Conservation (phyloP, 1,284 basidiomycete genomes). For the Ganoderma meredithae region DNA sequence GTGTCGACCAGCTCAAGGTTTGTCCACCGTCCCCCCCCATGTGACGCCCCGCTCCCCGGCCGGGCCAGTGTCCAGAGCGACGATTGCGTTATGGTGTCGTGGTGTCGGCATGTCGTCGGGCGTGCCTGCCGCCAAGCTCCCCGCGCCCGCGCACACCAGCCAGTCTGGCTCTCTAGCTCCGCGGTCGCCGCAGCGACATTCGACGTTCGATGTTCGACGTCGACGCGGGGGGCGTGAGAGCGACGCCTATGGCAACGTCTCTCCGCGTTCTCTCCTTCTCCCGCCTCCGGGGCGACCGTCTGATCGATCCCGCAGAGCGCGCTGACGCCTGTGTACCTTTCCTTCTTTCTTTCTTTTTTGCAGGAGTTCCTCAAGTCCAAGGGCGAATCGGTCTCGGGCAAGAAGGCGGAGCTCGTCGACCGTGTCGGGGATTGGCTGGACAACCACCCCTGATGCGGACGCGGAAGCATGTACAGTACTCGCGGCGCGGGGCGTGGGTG, state of each 20-base stretch:
- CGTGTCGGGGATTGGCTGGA: constrained; percentile 68
- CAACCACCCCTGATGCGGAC: constrained; percentile 40
- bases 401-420: constrained; percentile 74
- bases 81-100: constrained; percentile 15
- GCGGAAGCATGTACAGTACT: too few relatives aligned
- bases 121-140: constrained; percentile 12
- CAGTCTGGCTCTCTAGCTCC: constrained; percentile 26
- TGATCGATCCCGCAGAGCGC: constrained; percentile 24
- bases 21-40: constrained; percentile 20
- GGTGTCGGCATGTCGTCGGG: not conserved
- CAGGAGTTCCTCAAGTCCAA: constrained; percentile 78
- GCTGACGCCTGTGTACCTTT: constrained; percentile 12
- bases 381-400: constrained; percentile 64
- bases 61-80: constrained; percentile 8
- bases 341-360: not conserved
- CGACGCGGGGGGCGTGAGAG: constrained; percentile 16
- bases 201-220: constrained; percentile 17
- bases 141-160: constrained; percentile 6
- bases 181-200: constrained; percentile 12
- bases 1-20: constrained; percentile 82
- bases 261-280: constrained; percentile 11
- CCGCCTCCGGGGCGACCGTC: constrained; percentile 6
- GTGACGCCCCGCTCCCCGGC: constrained; percentile 18
- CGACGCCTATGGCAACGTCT: constrained; percentile 25
- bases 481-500: not conserved